Conservation (phyloP, 78 protist species). For the Mastigamoeba balamuthi region DNA sequence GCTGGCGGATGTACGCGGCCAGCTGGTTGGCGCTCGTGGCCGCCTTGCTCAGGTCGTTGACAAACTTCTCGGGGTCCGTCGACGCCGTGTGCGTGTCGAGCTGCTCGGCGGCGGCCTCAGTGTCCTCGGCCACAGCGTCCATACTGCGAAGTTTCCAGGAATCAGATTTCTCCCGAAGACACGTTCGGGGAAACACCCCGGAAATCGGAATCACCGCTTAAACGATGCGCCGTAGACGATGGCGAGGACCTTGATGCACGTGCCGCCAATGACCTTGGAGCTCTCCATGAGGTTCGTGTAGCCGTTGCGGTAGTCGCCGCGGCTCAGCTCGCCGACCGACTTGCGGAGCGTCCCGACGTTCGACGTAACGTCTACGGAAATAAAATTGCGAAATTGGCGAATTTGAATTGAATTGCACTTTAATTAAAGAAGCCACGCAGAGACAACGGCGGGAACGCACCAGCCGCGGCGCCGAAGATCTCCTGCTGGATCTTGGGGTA, state of each 20-base stretch:
- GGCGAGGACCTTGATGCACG: not conserved
- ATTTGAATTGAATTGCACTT: no score
- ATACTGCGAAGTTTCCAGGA: no score
- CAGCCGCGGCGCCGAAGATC: not conserved
- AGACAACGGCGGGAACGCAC: not conserved
- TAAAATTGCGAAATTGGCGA: no score
- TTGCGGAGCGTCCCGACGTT: not conserved
- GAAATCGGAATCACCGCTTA: not conserved
- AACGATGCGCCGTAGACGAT: not conserved
- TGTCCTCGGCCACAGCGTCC: not conserved
- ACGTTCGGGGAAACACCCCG: no score
- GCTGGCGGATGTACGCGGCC: no score
- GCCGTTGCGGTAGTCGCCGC: not conserved
- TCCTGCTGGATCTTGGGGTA: not conserved
- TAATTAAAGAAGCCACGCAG: no score
- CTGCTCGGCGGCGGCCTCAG: not conserved
- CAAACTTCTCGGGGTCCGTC: not conserved
- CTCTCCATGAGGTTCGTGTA: not conserved
- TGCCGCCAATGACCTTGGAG: not conserved
- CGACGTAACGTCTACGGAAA: no score
- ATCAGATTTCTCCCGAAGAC: no score
- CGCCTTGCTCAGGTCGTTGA: no score
- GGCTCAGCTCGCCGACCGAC: not conserved
- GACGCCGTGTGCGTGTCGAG: not conserved
- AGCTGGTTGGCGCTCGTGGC: no score